phyloP scores from a whole-genome alignment of 768 basidiomycete species.

The Lyophyllum decastes region DNA sequence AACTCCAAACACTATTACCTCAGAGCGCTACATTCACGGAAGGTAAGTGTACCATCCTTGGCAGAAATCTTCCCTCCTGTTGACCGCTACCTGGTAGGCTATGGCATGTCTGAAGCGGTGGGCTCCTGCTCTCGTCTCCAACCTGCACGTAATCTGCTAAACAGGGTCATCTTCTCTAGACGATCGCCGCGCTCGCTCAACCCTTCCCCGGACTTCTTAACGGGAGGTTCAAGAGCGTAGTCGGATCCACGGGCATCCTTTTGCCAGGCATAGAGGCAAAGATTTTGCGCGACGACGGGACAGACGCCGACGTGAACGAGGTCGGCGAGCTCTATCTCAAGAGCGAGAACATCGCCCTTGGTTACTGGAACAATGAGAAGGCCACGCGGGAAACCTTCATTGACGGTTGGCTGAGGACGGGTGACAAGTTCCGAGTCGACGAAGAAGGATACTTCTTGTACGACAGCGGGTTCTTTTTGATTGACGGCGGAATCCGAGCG shows the following conservation, averaged over 20 bases:
- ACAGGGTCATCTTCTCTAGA: conserved; percentile 36
- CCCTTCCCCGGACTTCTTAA: conserved; percentile 46
- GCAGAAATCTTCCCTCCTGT: not conserved
- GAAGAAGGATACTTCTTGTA: conserved; percentile 67
- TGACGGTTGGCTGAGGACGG: conserved; percentile 75
- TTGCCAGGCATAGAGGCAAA: conserved; percentile 58
- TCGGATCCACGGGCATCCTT: conserved; percentile 58
- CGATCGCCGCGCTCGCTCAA: conserved; percentile 48
- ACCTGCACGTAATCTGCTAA: not conserved
- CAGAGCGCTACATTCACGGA: conserved; percentile 35
- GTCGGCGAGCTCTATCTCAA: conserved; percentile 64
- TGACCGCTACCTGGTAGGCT: conserved; percentile 40
- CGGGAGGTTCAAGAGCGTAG: conserved; percentile 38
- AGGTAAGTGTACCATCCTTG: conserved; percentile 36
- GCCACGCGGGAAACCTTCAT: conserved; percentile 69
- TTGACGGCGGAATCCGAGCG: not conserved
- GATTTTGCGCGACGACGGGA: conserved; percentile 54
- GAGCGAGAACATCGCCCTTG: conserved; percentile 56
- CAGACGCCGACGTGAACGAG: conserved; percentile 52
- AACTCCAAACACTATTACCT: conserved; percentile 38
- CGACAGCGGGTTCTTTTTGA: conserved; percentile 20
- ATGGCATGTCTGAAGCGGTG: conserved; percentile 73
- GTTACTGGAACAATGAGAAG: conserved; percentile 73
- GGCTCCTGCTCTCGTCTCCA: conserved; percentile 20
- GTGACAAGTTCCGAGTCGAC: conserved; percentile 68